Base-by-base conservation (phyloP, 495 filamentous ascomycete species). In the Penicillium ucsense region DNA sequence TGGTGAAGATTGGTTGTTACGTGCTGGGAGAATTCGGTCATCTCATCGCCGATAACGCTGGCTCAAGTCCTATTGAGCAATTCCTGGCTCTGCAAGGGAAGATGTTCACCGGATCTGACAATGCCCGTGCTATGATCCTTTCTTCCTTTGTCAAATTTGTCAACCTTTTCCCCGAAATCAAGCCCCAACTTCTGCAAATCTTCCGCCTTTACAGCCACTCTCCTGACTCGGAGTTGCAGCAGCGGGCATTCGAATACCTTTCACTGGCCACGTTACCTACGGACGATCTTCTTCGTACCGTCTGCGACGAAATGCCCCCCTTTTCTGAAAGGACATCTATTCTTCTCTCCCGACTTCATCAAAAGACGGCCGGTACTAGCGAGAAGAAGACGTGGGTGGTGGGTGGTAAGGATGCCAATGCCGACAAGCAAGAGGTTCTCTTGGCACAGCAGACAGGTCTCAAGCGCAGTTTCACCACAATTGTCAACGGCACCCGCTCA, bases 241-340 rank as follows among this genome's bases (percentile, higher is more conserved):
- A 99, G 63, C 73, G 94, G 64, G 90, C 94, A 11, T 99, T 87
- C 68, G 94, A 99, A 64, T 99, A 97, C 60, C 76, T 97, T 51
- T 81, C 84, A 2, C 74, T 99, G 46, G 89, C 89, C 20, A 89
- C 81, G 37, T 74, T 94, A 48, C 84, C 86, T 0, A 86, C 86
- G 3, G 94, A 99, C 52, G 89, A 97, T 53, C 79, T 99, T 11
- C 75, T 99, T 8, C 85, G 94, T 41, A 97, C 94, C 2, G 86
- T 99, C 2, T 95, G 88, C 65, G 94, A 99, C 58, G 94, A 99
- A 61, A 97, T 99, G 94, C 94, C 94, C 9, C 90, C 94, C 0
- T 99, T 97, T 71, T 94, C 94, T 0, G 90, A 99, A 64, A 80
- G 94, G 43, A 79, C 91, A 12, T 96, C 90, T 4, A 92, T 92